Evolutionary conservation across 2,329 filamentous ascomycete species (phyloP).

Genomic region (Colletotrichum musicola): DNA sequence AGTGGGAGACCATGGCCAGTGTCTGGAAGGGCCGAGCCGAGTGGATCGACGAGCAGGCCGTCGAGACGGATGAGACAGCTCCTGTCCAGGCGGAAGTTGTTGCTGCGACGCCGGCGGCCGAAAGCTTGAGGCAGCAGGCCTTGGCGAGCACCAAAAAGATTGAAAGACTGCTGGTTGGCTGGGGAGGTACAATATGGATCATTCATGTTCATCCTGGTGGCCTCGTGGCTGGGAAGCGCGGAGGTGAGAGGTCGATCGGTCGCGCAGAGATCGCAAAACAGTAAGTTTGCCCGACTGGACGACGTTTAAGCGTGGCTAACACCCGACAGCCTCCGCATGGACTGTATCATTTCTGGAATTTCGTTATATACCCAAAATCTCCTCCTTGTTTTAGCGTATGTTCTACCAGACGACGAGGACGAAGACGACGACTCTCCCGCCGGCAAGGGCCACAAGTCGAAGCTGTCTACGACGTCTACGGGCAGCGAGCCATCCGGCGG

Average conservation of each 20-base stretch:
- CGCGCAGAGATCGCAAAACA: conserved; percentile 93
- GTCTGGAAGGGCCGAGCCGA: conserved; percentile 94
- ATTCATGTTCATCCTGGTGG: conserved; percentile 88
- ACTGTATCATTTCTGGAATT: conserved; percentile 97
- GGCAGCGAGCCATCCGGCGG: conserved; percentile 74
- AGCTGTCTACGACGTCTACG: conserved; percentile 60
- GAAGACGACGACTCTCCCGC: conserved; percentile 51
- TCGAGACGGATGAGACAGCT: conserved; percentile 78
- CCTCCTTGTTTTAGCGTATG: conserved; percentile 91
- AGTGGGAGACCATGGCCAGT: conserved; percentile 96
- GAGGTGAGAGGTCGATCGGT: conserved; percentile 78
- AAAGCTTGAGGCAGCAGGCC: conserved; percentile 63
- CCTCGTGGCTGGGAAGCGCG: conserved; percentile 74
- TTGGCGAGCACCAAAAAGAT: conserved; percentile 61
- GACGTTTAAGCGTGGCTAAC: no score
- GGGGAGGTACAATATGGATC: conserved; percentile 97
- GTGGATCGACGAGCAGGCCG: conserved; percentile 88
- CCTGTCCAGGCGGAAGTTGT: conserved; percentile 49
- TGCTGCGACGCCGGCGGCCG: conserved; percentile 58
- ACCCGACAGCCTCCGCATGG: conserved; percentile 80
- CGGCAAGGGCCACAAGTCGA: conserved; percentile 55
- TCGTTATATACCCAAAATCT: conserved; percentile 95
- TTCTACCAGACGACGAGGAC: conserved; percentile 79
- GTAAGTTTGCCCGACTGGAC: conserved; percentile 71
- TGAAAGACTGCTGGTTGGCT: conserved; percentile 91